A percentile compares a stretch with the other conserved stretches of the same genome.
Conservation (phyloP, 352 stramenopile genomes). For the Pythium plurisporium region DNA sequence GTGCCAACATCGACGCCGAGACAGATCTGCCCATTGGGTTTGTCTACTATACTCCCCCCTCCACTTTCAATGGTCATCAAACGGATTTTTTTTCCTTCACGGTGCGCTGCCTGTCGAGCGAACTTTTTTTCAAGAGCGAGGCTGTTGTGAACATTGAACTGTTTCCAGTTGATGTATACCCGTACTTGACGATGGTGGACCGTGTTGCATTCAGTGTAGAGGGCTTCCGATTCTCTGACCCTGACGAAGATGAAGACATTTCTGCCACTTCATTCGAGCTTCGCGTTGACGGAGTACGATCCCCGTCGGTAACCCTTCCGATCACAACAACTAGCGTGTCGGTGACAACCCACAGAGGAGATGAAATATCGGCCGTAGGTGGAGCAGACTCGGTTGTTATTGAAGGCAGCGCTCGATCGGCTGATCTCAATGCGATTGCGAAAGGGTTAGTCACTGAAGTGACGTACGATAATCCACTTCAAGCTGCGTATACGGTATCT, state of each 20-base stretch:
- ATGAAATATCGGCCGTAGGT: neutral
- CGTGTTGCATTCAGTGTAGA: conserved; percentile 11
- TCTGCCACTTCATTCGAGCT: conserved; percentile 13
- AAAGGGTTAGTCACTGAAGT: conserved; percentile 10
- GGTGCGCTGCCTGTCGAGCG: neutral
- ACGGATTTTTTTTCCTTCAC: conserved; percentile 8
- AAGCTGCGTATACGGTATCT: conserved; percentile 6
- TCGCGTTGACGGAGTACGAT: conserved; percentile 10
- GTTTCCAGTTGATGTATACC: conserved; percentile 5
- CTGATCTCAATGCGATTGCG: conserved; percentile 15
- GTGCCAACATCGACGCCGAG: neutral
- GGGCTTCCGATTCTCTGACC: conserved; percentile 17
- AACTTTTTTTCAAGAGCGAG: neutral
- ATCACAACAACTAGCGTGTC: conserved; percentile 6
- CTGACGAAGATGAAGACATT: conserved; percentile 22
- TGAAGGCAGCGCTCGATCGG: conserved; percentile 13
- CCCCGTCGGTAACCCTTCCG: conserved; percentile 13
- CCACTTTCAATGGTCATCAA: conserved; percentile 1
- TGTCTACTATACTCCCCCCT: conserved; percentile 8
- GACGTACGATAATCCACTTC: conserved; percentile 10
- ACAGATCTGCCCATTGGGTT: neutral
- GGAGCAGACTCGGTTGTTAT: conserved; percentile 9
- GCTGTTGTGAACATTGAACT: conserved; percentile 10
- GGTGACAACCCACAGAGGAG: conserved; percentile 6
- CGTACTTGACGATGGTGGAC: conserved; percentile 13